Percentiles rank a stretch among this genome's conserved stretches.
These are phyloP conservation scores for Selaginella tamariscina DNA, from an alignment of 75 land plant genomes.

Conservation along the genomic window DNA sequence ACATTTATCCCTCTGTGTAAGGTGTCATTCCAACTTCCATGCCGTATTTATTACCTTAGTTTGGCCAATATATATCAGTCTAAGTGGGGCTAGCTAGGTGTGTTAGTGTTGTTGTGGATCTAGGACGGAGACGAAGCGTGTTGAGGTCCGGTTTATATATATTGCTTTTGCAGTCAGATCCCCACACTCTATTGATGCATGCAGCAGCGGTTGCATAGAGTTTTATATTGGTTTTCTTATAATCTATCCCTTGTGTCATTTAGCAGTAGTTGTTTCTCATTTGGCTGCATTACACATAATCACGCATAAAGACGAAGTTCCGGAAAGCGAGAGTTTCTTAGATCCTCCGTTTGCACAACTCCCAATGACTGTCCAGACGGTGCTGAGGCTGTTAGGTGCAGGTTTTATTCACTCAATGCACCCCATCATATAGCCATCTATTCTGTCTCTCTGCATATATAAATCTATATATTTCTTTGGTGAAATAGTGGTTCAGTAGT, in stretches of 20 bases:
- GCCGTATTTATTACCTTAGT: neutral
- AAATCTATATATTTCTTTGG: no score
- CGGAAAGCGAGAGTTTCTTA: neutral
- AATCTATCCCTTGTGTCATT: no score
- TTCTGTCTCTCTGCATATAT: neutral
- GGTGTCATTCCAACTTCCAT: neutral
- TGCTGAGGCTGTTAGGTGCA: neutral
- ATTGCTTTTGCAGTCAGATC: neutral
- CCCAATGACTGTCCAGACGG: no score
- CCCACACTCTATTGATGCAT: neutral
- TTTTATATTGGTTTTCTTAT: no score
- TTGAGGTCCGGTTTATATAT: neutral
- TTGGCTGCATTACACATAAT: no score
- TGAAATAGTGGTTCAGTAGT: neutral
- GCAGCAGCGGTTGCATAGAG: neutral
- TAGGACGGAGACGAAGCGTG: no score
- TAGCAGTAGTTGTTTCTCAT: no score
- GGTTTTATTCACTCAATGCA: neutral
- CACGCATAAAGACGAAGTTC: no score
- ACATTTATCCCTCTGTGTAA: neutral
- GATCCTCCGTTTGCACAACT: neutral
- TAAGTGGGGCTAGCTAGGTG: no score
- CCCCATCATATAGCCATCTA: neutral
- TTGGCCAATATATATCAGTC: neutral
- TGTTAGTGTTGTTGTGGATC: no score